A percentile compares a stretch with the other conserved stretches of the same genome.
These are phyloP conservation scores for Colletotrichum incanum DNA, from an alignment of 2,329 filamentous ascomycete genomes.

Conservation along the genomic window DNA sequence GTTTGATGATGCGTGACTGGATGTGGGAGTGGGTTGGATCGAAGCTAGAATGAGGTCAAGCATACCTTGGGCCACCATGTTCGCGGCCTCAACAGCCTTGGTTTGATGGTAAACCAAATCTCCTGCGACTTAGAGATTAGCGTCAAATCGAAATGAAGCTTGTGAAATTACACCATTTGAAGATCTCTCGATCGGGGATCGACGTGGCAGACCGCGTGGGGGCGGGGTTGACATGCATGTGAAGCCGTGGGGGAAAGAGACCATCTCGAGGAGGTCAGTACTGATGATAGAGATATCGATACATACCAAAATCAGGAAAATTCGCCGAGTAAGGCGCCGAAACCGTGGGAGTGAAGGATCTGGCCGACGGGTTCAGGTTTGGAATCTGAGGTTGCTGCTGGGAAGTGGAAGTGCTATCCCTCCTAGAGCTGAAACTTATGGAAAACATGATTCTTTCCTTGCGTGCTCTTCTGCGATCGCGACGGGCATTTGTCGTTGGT, in stretches of 20 bases:
- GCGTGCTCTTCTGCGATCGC: neutral
- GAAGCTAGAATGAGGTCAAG: neutral
- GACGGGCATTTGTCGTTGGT: neutral
- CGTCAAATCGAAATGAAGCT: slow-evolving; percentile 2
- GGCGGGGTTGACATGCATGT: neutral
- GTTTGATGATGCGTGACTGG: neutral
- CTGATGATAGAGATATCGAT: neutral
- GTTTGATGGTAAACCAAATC: slow-evolving; percentile 26
- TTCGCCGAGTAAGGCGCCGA: neutral
- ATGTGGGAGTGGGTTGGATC: neutral
- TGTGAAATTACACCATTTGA: slow-evolving; percentile 8
- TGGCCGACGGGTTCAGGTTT: slow-evolving; percentile 15
- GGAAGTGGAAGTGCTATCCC: neutral
- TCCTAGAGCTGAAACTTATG: neutral
- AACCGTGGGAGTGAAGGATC: slow-evolving; percentile 8
- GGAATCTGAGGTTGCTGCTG: neutral
- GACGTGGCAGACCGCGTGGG: neutral
- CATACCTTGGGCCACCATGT: slow-evolving; percentile 29
- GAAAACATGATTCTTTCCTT: neutral
- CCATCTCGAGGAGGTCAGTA: neutral
- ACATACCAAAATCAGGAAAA: neutral
- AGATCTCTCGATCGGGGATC: slow-evolving; percentile 15
- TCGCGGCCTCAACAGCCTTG: slow-evolving; percentile 33
- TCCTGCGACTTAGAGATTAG: slow-evolving; percentile 13
- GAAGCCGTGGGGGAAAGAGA: neutral